Evolutionary conservation across 352 stramenopile species (phyloP).

Genomic region (Blastocystis sp.): DNA sequence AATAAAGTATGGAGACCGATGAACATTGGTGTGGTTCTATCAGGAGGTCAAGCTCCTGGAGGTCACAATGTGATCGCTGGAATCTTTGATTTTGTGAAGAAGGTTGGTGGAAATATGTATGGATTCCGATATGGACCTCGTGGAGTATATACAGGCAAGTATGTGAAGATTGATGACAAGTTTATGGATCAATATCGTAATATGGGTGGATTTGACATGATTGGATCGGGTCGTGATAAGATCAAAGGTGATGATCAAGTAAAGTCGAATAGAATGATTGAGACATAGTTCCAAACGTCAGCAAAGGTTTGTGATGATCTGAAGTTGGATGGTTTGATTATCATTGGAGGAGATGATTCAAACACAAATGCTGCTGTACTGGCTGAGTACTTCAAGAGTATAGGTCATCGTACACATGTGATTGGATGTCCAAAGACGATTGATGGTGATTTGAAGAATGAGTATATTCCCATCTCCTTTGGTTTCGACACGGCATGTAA

Average conservation of each 20-base stretch:
- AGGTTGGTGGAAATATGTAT: constrained; percentile 61
- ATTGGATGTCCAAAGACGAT: constrained; percentile 70
- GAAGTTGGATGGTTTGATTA: constrained; percentile 68
- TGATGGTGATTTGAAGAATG: constrained; percentile 70
- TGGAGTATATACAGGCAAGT: constrained; percentile 67
- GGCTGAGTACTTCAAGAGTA: constrained; percentile 69
- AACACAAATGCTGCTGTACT: constrained; percentile 70
- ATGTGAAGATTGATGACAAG: constrained; percentile 64
- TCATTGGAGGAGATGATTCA: constrained; percentile 70
- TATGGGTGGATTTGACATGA: constrained; percentile 69
- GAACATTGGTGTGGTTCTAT: constrained; percentile 69
- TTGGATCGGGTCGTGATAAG: constrained; percentile 68
- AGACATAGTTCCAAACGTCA: constrained; percentile 17
- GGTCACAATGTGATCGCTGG: constrained; percentile 71
- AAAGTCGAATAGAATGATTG: not conserved
- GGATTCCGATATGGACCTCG: constrained; percentile 67
- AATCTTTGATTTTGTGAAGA: constrained; percentile 68
- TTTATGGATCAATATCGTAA: constrained; percentile 69
- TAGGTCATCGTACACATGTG: constrained; percentile 66
- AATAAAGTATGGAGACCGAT: constrained; percentile 61
- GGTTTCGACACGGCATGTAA: constrained; percentile 68
- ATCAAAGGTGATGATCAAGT: constrained; percentile 67
- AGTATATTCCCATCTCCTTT: constrained; percentile 70
- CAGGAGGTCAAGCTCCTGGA: constrained; percentile 68
- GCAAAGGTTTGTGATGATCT: constrained; percentile 64